Base-by-base conservation (phyloP, 768 basidiomycete genomes). In the Heimioporus sp. region DNA sequence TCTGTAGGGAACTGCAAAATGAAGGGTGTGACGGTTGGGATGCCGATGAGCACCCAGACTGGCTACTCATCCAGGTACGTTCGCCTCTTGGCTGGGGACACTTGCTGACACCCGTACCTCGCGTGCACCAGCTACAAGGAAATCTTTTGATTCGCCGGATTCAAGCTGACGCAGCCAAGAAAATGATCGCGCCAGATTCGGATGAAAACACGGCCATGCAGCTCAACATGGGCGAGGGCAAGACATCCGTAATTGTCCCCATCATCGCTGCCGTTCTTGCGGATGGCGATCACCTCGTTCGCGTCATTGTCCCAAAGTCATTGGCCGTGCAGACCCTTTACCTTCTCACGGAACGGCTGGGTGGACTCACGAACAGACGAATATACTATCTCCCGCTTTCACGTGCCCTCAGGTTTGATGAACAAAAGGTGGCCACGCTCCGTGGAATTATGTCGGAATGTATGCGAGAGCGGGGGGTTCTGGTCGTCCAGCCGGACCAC, bases 141-240 rank as follows among this genome's bases (percentile, higher is more conserved):
- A 66, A 80, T 41, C 68, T 82, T 35, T 52, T 73, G 10, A 61
- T 71, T 30, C 76, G 80, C 5, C 65, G 69, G 1, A 55, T 80
- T 12, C 81, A 82, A 49, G 61, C 64, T 0, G 43, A 61, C 0
- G 64, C 81, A 11, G 76, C 79, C 2, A 44, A 56, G 5, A 72
- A 79, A 46, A 80, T 80, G 79, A 75, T 77, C 12, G 43, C 58
- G 2, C 77, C 80, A 0, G 53, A 43, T 2, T 68, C 61, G 0
- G 45, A 48, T 9, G n/a, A 55, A 16, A 81, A 74, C 48, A 71
- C 72, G 0, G 58, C 69, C 9, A 62, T 76, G 12, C 80, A 81
- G 47, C 70, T 81, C 15, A 80, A 81, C 41, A 82, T 83, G 80
- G 80, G 80, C 4, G 80, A 83, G 49, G 80, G 80, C 1, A 81